phyloP scores from a whole-genome alignment of 2,329 filamentous ascomycete species.

The Sporothrix euskadiensis region DNA sequence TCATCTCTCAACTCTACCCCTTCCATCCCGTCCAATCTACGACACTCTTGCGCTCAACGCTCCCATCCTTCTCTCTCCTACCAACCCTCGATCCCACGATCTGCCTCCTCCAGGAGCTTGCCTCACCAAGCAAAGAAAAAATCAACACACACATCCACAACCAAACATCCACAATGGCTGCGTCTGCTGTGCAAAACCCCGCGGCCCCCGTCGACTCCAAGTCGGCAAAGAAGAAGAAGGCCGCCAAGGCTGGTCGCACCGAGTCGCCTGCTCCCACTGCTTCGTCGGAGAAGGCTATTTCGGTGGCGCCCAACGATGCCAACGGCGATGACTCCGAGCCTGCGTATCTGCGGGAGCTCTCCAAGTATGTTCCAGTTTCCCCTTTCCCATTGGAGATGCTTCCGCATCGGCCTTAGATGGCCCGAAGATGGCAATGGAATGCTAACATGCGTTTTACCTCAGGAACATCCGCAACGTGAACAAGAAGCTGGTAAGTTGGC shows the following conservation, averaged over 20 bases:
- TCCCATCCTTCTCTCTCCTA: not conserved
- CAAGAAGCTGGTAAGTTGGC: slow-evolving; percentile 82
- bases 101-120: not conserved
- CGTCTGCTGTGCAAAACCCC: slow-evolving; percentile 63
- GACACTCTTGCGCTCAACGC: slow-evolving; percentile 1
- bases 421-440: slow-evolving; percentile 2
- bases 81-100: not conserved
- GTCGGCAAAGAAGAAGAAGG: slow-evolving; percentile 70
- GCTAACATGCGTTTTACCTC: slow-evolving; percentile 18
- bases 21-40: not conserved
- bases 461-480: slow-evolving; percentile 88
- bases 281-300: slow-evolving; percentile 52
- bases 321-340: slow-evolving; percentile 65
- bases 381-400: not conserved
- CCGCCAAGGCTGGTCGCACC: slow-evolving; percentile 57
- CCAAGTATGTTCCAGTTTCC: slow-evolving; percentile 65
- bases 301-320: slow-evolving; percentile 51
- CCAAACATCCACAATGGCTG: slow-evolving; percentile 59
- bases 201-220: slow-evolving; percentile 63
- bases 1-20: not conserved
- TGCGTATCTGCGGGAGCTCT: slow-evolving; percentile 80
- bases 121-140: slow-evolving; percentile 5
- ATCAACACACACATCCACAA: not conserved
- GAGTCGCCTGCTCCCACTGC: slow-evolving; percentile 57
- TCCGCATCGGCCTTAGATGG: not conserved